Evolutionary conservation across 2,329 filamentous ascomycete species (phyloP), one percentile per base, ranked within the genome.

Genomic region (Blastomyces gilchristii): DNA sequence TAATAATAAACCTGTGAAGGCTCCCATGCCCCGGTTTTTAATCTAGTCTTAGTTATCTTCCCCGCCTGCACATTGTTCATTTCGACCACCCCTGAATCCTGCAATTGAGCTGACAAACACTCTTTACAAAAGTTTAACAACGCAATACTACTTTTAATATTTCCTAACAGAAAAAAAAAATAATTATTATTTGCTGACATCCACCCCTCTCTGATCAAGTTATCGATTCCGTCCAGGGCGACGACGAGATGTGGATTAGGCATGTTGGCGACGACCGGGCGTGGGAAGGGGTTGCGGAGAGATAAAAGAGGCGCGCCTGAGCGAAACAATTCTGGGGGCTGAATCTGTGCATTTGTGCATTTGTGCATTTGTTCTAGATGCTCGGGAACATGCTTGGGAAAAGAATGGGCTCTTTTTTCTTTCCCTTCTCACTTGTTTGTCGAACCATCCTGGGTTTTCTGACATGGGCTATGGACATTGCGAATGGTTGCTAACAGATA

Each of bases 251-350:
- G 70, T 79, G 76, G 77, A 68, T 78, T 34, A 71, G 73, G 16
- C 75, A 72, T 28, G 69, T 71, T 3, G 78, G 78, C 0, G 79
- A 78, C 56, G 74, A 76, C 41, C 70, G 77, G 66, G 75, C 77
- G 18, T 79, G 78, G 78, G 67, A 68, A 12, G 64, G 65, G 47
- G 63, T 67, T n/a, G 62, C 62, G 3, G 62, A 59, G 0, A 58
- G 66, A 43, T 22, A 54, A 47, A 22, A 39, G 37, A 12, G 37
- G 37, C 37, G 8, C 37, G 8, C 3, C 37, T 12, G 9, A 39
- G 12, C 9, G 9, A 12, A 11, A 39, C 37, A 9, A 9, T 25
- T 34, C 14, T 43, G 25, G 18, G 22, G 56, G n/a, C 25, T 57
- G n/a, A 49, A 22, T 58, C 28, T 31, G 57, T 39, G 9, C 37